Conservation (phyloP, 2,329 filamentous ascomycete species). For the Pestalotiopsis sp. region DNA sequence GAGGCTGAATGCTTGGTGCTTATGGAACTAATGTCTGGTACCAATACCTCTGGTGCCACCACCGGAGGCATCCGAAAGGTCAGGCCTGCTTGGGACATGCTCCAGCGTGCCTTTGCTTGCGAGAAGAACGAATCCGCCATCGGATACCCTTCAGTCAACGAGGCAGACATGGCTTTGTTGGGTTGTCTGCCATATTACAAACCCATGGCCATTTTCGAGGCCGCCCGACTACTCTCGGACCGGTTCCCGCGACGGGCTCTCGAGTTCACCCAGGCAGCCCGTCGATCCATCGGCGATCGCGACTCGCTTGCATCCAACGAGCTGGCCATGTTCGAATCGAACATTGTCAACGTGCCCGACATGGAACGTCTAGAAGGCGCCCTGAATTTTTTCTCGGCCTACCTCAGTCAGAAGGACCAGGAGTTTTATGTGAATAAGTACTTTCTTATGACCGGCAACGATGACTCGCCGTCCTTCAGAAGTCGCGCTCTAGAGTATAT, state of each 20-base stretch:
- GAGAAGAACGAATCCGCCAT: constrained; percentile 12
- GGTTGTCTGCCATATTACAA: constrained; percentile 29
- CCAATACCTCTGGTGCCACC: neutral
- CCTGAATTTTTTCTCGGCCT: constrained; percentile 25
- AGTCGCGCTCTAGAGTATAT: constrained; percentile 24
- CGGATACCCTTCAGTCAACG: neutral
- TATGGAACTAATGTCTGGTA: neutral
- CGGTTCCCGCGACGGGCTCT: constrained; percentile 26
- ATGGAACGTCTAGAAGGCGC: constrained; percentile 21
- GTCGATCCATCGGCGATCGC: constrained; percentile 25
- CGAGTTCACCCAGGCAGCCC: constrained; percentile 27
- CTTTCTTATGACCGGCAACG: constrained; percentile 16
- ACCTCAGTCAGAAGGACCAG: constrained; percentile 9
- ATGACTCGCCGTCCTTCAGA: constrained; percentile 17
- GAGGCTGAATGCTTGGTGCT: constrained; percentile 25
- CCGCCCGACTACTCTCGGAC: constrained; percentile 26
- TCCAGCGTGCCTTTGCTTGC: constrained; percentile 25
- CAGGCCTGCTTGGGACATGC: neutral
- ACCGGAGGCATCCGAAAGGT: neutral
- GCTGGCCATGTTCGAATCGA: constrained; percentile 20
- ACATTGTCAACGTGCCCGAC: neutral
- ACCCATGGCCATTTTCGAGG: constrained; percentile 29
- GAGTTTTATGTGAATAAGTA: constrained; percentile 25
- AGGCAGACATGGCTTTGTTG: constrained; percentile 24
- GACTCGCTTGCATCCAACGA: constrained; percentile 16